These are phyloP conservation scores for Pelargonium australe DNA, from an alignment of 441 rosid species.

Conservation along the genomic window DNA sequence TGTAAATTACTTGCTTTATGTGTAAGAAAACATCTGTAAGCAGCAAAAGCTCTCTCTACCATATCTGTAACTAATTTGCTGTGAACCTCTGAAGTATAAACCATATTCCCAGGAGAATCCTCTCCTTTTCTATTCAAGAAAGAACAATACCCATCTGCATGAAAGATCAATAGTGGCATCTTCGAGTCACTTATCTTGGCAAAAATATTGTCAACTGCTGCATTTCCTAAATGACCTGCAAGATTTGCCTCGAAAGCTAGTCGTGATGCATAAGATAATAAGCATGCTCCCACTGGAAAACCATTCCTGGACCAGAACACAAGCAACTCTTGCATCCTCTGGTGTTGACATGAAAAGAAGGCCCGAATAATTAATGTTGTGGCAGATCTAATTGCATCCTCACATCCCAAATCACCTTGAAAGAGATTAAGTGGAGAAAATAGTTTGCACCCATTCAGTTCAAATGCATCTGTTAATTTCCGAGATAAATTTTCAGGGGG, in stretches of 20 bases:
- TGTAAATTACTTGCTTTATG: constrained; percentile 17
- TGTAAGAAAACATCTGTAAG: constrained; percentile 35
- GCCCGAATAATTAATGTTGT: constrained; percentile 34
- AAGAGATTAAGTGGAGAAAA: constrained; percentile 27
- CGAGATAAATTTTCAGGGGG: constrained; percentile 27
- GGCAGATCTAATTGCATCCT: constrained; percentile 31
- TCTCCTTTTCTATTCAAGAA: constrained; percentile 21
- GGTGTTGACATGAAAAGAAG: constrained; percentile 31
- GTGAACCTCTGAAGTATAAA: constrained; percentile 24
- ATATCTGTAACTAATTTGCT: constrained; percentile 24
- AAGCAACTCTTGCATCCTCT: constrained; percentile 33
- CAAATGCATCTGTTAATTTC: constrained; percentile 29
- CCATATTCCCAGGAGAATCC: constrained; percentile 15
- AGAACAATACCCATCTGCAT: constrained; percentile 36
- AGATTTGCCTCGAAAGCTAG: constrained; percentile 38
- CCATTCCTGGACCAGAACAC: constrained; percentile 34
- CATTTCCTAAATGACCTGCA: constrained; percentile 23
- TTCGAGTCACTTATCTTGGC: constrained; percentile 18
- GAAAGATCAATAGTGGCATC: constrained; percentile 30
- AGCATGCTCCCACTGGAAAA: constrained; percentile 37
- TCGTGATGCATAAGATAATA: constrained; percentile 35
- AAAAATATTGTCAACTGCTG: constrained; percentile 13
- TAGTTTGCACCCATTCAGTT: constrained; percentile 31
- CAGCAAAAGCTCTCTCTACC: constrained; percentile 36
- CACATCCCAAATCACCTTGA: constrained; percentile 19